Conservation (phyloP, 2,329 filamentous ascomycete species). For the Aspergillus quadrilineatus region DNA sequence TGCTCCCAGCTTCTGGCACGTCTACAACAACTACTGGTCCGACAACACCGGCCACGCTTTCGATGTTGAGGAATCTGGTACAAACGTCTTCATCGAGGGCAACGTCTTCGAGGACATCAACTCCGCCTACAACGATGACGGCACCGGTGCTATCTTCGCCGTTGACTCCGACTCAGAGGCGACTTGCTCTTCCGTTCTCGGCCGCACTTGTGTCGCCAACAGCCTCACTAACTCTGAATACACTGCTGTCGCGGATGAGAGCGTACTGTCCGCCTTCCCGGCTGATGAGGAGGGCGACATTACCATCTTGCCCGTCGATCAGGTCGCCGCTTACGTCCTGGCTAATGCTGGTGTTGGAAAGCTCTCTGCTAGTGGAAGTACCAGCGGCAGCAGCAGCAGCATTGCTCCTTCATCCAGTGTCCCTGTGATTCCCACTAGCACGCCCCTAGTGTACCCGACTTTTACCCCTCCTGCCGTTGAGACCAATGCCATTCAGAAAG, state of each 20-base stretch:
- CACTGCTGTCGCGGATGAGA: slow-evolving; percentile 28
- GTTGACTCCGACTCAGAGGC: slow-evolving; percentile 20
- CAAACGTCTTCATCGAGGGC: slow-evolving; percentile 44
- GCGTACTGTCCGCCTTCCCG: slow-evolving; percentile 32
- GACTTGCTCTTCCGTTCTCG: slow-evolving; percentile 27
- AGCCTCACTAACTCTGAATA: slow-evolving; percentile 30
- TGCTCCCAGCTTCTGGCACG: slow-evolving; percentile 56
- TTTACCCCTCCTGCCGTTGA: not conserved
- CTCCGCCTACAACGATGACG: slow-evolving; percentile 33
- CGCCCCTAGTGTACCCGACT: not conserved
- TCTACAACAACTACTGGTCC: slow-evolving; percentile 40
- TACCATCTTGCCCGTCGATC: slow-evolving; percentile 23
- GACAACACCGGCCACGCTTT: slow-evolving; percentile 48
- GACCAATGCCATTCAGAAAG: not conserved
- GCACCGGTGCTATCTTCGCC: slow-evolving; percentile 30
- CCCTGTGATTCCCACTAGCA: not conserved
- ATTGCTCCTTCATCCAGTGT: not conserved
- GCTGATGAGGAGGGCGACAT: slow-evolving; percentile 32
- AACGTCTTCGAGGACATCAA: slow-evolving; percentile 47
- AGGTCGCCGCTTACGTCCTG: slow-evolving; percentile 30
- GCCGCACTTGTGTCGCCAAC: slow-evolving; percentile 31
- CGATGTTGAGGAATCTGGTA: slow-evolving; percentile 26
- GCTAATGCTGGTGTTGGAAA: slow-evolving; percentile 34
- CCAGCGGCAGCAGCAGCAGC: not conserved
- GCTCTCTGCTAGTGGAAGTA: slow-evolving; percentile 6